phyloP scores from a whole-genome alignment of 2,329 filamentous ascomycete species.

The Lachnellula occidentalis region DNA sequence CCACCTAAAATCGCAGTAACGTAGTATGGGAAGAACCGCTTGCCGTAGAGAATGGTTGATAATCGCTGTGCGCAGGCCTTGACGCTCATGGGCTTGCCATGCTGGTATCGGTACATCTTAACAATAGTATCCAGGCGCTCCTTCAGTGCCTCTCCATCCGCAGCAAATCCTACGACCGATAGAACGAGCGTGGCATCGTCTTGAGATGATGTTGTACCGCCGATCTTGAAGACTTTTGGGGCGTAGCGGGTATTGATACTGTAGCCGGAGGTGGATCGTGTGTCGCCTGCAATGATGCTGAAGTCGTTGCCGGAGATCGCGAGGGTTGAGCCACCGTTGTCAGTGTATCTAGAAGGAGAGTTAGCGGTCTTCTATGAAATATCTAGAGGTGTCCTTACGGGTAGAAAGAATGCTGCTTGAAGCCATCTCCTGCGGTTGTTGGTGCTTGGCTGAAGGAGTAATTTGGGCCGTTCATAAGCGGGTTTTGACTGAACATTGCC shows the following conservation, averaged over 20 bases:
- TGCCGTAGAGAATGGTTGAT: constrained; percentile 91
- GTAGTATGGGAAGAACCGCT: constrained; percentile 99
- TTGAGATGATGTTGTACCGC: constrained; percentile 80
- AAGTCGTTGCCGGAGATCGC: constrained; percentile 93
- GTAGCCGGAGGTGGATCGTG: constrained; percentile 90
- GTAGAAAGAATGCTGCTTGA: constrained; percentile 79
- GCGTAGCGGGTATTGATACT: constrained; percentile 97
- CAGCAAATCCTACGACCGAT: constrained; percentile 91
- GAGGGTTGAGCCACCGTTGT: constrained; percentile 95
- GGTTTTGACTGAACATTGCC: constrained; percentile 66
- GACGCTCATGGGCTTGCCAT: constrained; percentile 93
- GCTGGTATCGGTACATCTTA: constrained; percentile 98
- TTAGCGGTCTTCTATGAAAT: not conserved
- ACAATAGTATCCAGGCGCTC: constrained; percentile 90
- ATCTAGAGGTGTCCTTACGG: constrained; percentile 56
- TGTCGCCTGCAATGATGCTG: constrained; percentile 95
- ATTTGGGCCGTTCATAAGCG: constrained; percentile 62
- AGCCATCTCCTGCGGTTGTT: constrained; percentile 47
- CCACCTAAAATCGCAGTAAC: constrained; percentile 91
- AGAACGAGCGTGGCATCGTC: constrained; percentile 82
- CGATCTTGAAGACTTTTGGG: constrained; percentile 96
- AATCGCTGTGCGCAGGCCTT: constrained; percentile 92
- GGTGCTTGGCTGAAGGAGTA: constrained; percentile 62
- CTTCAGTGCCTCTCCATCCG: constrained; percentile 88
- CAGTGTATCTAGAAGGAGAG: constrained; percentile 67